Evolutionary conservation across 257 asterid genomes (phyloP).

Genomic region (Lithospermum erythrorhizon): DNA sequence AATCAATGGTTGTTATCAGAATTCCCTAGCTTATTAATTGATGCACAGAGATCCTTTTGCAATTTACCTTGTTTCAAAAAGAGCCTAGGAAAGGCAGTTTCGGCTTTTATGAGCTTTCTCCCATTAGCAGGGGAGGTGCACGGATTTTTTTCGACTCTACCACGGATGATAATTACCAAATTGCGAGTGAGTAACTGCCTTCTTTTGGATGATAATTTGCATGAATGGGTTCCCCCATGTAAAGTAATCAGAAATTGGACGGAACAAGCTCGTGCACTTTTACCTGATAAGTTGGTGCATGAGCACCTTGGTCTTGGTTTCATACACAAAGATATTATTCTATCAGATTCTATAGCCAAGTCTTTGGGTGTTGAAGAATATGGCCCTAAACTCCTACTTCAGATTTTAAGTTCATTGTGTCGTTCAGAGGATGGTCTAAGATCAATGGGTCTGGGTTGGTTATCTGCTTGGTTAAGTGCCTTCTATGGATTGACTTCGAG

Average conservation of each 20-base stretch:
- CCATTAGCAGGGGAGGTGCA: constrained; percentile 89
- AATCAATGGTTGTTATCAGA: constrained; percentile 91
- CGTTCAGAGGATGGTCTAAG: constrained; percentile 41
- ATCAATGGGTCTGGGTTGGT: constrained; percentile 71
- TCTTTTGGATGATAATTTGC: constrained; percentile 48
- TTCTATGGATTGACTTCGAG: constrained; percentile 34
- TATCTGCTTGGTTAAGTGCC: constrained; percentile 63
- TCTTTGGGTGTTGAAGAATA: constrained; percentile 81
- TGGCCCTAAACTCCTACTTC: constrained; percentile 60
- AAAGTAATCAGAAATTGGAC: constrained; percentile 85
- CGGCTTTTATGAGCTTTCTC: constrained; percentile 74
- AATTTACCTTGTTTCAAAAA: constrained; percentile 69
- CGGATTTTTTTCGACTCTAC: constrained; percentile 82
- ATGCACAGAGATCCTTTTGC: constrained; percentile 66
- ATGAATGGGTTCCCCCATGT: constrained; percentile 87
- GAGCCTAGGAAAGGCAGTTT: constrained; percentile 61
- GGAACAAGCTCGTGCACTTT: constrained; percentile 49
- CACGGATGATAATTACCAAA: constrained; percentile 68
- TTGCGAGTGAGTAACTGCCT: constrained; percentile 73
- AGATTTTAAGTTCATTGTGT: constrained; percentile 54
- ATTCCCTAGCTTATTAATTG: constrained; percentile 72
- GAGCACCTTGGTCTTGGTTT: constrained; percentile 87
- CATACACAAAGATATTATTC: constrained; percentile 61
- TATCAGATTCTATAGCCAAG: constrained; percentile 76
- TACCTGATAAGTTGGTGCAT: constrained; percentile 58